phyloP scores from a whole-genome alignment of 2,329 filamentous ascomycete genomes.

The Dryadomyces quercus-mongolicae region DNA sequence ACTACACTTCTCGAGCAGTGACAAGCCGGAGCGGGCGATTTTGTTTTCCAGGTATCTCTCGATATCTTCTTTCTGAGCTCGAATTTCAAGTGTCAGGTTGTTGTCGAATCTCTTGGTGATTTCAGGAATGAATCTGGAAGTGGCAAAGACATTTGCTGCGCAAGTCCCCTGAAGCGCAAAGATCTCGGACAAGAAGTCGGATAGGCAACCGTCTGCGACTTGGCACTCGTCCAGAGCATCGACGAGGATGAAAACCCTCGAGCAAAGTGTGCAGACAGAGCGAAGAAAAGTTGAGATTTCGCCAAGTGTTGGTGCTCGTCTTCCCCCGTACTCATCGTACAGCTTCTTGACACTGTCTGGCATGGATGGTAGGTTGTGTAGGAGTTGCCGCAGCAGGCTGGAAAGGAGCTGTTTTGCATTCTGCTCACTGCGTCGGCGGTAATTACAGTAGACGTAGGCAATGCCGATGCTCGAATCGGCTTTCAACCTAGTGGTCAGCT shows the following conservation, averaged over 20 bases:
- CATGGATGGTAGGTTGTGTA: neutral
- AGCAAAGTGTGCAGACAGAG: neutral
- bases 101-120: neutral
- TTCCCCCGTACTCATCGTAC: neutral
- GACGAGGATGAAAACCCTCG: neutral
- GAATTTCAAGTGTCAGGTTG: neutral
- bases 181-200: neutral
- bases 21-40: neutral
- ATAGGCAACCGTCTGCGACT: neutral
- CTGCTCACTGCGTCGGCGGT: neutral
- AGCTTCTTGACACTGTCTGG: neutral
- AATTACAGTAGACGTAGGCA: neutral
- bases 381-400: neutral
- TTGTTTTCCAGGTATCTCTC: neutral
- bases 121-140: neutral
- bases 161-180: neutral
- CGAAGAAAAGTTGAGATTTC: neutral
- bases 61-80: neutral
- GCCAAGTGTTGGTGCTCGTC: neutral
- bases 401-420: neutral
- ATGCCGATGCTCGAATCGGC: neutral
- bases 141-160: neutral
- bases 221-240: neutral
- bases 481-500: neutral
- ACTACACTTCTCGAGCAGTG: neutral